These are phyloP conservation scores for Lophiostoma macrostomum DNA, from an alignment of 495 filamentous ascomycete species.

Conservation along the genomic window DNA sequence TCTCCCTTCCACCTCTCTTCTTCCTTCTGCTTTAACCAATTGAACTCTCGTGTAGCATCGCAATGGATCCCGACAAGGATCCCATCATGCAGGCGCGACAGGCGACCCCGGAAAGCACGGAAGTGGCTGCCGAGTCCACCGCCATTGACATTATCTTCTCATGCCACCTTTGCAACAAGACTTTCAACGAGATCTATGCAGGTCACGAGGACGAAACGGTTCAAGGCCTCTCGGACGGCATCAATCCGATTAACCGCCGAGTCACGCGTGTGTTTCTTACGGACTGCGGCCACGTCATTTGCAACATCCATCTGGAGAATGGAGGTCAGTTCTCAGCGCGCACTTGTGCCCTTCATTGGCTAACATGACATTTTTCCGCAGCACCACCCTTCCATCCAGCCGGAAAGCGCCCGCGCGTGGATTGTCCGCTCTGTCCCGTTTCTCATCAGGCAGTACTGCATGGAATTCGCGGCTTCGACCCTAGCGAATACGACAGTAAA, in stretches of 20 bases:
- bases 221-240: conserved; percentile 37
- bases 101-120: no score
- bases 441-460: no score
- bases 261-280: conserved; percentile 46
- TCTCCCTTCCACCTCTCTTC: background rate
- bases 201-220: conserved; percentile 30
- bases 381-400: conserved; percentile 45
- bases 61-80: background rate
- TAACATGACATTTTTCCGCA: conserved; percentile 17
- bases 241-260: conserved; percentile 29
- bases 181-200: conserved; percentile 42
- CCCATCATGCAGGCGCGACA: conserved; percentile 6
- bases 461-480: conserved; percentile 39
- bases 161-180: conserved; percentile 44
- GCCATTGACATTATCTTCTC: conserved; percentile 44
- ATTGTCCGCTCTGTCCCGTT: conserved; percentile 46
- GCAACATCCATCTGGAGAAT: conserved; percentile 45
- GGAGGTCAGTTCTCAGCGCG: conserved; percentile 38
- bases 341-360: background rate
- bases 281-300: conserved; percentile 46
- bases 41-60: background rate
- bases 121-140: no score
- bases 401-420: conserved; percentile 39
- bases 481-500: conserved; percentile 41
- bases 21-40: background rate